Evolutionary conservation across 192 early-diverging fungal genomes (phyloP).

Genomic region (Coemansia sp.): DNA sequence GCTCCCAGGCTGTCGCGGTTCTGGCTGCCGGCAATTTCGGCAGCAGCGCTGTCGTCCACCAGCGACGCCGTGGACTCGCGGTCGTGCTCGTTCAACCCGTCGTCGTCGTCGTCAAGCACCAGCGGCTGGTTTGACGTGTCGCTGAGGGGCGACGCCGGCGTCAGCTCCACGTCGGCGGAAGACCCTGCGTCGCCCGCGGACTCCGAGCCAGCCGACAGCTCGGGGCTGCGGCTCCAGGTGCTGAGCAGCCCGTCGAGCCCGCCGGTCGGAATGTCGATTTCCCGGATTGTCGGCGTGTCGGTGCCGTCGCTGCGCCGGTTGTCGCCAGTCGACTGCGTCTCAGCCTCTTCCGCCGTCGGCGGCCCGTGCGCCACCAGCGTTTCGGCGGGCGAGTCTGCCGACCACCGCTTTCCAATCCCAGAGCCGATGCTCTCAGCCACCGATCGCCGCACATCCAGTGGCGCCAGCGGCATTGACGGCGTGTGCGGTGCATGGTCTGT

Average conservation of each 20-base stretch:
- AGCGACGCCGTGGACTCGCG: background rate
- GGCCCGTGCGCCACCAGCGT: slow-evolving; percentile 29
- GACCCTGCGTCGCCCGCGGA: background rate
- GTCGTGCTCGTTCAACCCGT: background rate
- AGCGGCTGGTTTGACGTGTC: background rate
- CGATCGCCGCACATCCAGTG: slow-evolving; percentile 21
- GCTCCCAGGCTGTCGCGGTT: slow-evolving; percentile 3
- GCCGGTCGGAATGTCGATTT: slow-evolving; percentile 36
- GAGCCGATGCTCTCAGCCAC: slow-evolving; percentile 2
- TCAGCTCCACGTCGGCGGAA: too few relatives aligned
- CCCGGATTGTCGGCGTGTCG: slow-evolving; percentile 12
- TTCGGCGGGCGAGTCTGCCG: slow-evolving; percentile 28
- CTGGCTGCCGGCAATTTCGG: background rate
- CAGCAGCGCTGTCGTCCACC: background rate
- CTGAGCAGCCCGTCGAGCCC: slow-evolving; percentile 33
- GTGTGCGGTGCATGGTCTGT: background rate
- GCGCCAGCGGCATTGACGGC: slow-evolving; percentile 21
- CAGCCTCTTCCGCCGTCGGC: background rate
- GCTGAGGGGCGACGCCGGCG: too few relatives aligned
- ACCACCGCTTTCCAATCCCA: background rate
- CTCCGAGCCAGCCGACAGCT: too few relatives aligned
- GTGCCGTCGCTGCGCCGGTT: slow-evolving; percentile 4
- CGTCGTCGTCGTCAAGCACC: background rate
- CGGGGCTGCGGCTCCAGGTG: slow-evolving; percentile 31
- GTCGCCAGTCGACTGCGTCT: background rate